Percentiles rank a stretch among this genome's conserved stretches.
Evolutionary conservation across 768 basidiomycete genomes (phyloP).

Genomic region (Pseudohyphozyma bogoriensis): DNA sequence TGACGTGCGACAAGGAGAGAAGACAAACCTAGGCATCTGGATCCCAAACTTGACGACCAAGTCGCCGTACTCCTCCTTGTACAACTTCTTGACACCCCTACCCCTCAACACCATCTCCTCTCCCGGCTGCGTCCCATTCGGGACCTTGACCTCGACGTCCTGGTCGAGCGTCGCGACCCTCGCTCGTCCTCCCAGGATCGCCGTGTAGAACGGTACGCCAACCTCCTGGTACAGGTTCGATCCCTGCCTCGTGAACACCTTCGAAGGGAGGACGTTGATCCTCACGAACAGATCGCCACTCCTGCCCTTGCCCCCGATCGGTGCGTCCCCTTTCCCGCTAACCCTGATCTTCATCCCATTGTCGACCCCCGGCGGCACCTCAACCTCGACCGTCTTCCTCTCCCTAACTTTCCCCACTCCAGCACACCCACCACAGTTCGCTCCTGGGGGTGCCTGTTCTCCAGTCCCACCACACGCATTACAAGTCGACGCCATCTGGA

Average conservation of each 20-base stretch:
- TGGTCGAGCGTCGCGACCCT: slow-evolving; percentile 91
- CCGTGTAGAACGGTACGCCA: slow-evolving; percentile 78
- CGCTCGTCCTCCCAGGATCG: slow-evolving; percentile 83
- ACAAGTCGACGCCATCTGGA: slow-evolving; percentile 94
- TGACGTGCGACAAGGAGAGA: background rate
- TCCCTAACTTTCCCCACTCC: slow-evolving; percentile 81
- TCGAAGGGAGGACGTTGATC: slow-evolving; percentile 70
- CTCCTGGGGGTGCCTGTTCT: slow-evolving; percentile 61
- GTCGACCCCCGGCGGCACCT: slow-evolving; percentile 83
- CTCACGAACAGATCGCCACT: slow-evolving; percentile 79
- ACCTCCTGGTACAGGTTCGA: slow-evolving; percentile 81
- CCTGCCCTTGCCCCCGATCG: slow-evolving; percentile 64
- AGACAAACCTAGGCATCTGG: slow-evolving; percentile 73
- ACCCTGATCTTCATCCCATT: slow-evolving; percentile 87
- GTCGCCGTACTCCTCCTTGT: slow-evolving; percentile 66
- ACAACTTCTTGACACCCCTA: slow-evolving; percentile 62
- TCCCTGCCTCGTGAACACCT: slow-evolving; percentile 81
- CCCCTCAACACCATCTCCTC: slow-evolving; percentile 92
- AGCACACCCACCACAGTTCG: slow-evolving; percentile 66
- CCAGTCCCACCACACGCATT: slow-evolving; percentile 70
- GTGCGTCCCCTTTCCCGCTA: slow-evolving; percentile 69
- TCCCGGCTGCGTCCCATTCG: slow-evolving; percentile 86
- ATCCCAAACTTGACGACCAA: slow-evolving; percentile 79
- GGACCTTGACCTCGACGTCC: slow-evolving; percentile 86
- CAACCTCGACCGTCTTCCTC: slow-evolving; percentile 64